These are phyloP conservation scores for Cyberlindnera sargentensis DNA, from an alignment of 805 yeast species.

Conservation along the genomic window DNA sequence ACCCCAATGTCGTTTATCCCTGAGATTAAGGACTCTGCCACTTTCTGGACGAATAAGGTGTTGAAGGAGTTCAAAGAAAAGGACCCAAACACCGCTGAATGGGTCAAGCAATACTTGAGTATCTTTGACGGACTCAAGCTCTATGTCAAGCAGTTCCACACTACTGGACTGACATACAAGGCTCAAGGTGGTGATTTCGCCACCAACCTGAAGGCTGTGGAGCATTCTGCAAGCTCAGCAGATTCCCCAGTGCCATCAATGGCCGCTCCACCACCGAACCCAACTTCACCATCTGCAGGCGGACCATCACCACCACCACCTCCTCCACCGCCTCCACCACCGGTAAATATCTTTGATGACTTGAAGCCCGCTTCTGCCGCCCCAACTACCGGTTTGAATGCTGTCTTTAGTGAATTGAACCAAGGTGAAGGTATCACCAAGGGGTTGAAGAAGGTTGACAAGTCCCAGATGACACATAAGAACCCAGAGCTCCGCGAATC, in stretches of 20 bases:
- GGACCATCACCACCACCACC: constrained; percentile 57
- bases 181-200: constrained; percentile 51
- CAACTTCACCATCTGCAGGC: constrained; percentile 80
- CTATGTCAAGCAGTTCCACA: constrained; percentile 70
- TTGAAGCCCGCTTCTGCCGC: constrained; percentile 18
- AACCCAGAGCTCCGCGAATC: constrained; percentile 73
- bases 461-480: constrained; percentile 89
- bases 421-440: constrained; percentile 81
- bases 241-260: constrained; percentile 30
- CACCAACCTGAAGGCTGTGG: constrained; percentile 35
- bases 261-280: constrained; percentile 61
- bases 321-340: constrained; percentile 96
- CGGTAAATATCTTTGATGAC: constrained; percentile 57
- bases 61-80: constrained; percentile 75
- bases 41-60: constrained; percentile 90
- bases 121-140: constrained; percentile 63
- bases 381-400: constrained; percentile 44
- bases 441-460: constrained; percentile 86
- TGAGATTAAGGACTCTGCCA: constrained; percentile 86
- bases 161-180: constrained; percentile 84
- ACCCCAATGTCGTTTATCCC: constrained; percentile 72
- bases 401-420: constrained; percentile 87
- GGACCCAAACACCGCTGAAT: constrained; percentile 62
- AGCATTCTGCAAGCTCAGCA: constrained; percentile 22
- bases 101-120: constrained; percentile 66